Evolutionary conservation across 257 asterid species (phyloP).

Genomic region (Thymus quinquecostatus): DNA sequence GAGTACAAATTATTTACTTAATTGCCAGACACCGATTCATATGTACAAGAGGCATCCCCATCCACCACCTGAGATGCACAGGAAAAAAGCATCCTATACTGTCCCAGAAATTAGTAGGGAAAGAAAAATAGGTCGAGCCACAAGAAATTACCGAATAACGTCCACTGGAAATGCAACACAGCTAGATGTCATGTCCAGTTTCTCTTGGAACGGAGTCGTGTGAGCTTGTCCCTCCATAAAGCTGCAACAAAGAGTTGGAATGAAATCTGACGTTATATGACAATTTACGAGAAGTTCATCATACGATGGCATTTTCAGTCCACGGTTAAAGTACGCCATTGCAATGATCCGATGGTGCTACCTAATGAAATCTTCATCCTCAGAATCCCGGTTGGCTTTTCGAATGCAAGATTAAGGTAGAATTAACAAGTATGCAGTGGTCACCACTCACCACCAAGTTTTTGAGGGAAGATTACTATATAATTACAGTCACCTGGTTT

Average conservation of each 20-base stretch:
- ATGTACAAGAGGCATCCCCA: conserved; percentile 41
- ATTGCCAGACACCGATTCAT: conserved; percentile 17
- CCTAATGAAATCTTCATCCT: conserved; percentile 9
- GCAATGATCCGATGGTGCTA: not conserved
- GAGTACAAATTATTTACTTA: conserved; percentile 11
- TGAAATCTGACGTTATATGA: not conserved
- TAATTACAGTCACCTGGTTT: not conserved
- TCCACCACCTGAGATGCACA: conserved; percentile 30
- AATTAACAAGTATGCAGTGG: not conserved
- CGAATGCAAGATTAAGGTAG: not conserved
- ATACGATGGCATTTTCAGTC: not conserved
- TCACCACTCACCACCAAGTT: not conserved
- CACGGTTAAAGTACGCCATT: not conserved
- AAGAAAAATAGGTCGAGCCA: not conserved
- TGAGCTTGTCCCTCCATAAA: conserved; percentile 81
- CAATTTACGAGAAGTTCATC: not conserved
- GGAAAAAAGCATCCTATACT: not conserved
- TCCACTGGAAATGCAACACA: not conserved
- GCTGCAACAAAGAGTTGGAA: conserved; percentile 47
- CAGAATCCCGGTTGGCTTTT: not conserved
- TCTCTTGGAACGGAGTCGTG: conserved; percentile 73
- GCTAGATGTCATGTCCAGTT: conserved; percentile 56
- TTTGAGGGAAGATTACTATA: not conserved
- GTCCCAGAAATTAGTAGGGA: not conserved
- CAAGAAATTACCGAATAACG: conserved; percentile 13